Percentiles rank a stretch among this genome's conserved stretches.
phyloP scores from a whole-genome alignment of 2,329 filamentous ascomycete species.

The Nemania serpens region DNA sequence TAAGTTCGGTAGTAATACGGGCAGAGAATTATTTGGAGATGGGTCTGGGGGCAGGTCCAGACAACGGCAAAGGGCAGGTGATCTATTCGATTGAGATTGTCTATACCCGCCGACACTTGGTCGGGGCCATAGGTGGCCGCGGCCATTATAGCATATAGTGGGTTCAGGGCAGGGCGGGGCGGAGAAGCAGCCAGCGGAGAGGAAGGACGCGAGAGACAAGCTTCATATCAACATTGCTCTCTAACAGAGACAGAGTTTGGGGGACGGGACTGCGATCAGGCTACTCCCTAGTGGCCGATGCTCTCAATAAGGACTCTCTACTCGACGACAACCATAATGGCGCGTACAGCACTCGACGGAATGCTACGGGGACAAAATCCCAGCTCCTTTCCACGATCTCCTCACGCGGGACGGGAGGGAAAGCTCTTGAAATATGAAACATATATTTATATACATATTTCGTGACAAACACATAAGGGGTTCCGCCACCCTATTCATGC shows the following conservation, averaged over 20 bases:
- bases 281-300: neutral
- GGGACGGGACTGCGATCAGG: neutral
- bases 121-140: neutral
- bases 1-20: constrained; percentile 63
- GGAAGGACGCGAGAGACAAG: neutral
- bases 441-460: neutral
- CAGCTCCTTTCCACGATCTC: too few relatives aligned
- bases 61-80: constrained; percentile 70
- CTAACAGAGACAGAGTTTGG: neutral
- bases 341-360: too few relatives aligned
- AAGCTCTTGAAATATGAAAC: neutral
- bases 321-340: neutral
- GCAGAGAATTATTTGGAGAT: constrained; percentile 72
- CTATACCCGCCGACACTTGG: neutral
- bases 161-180: neutral
- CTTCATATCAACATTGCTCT: neutral
- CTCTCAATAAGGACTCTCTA: neutral
- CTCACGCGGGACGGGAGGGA: neutral
- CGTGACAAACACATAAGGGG: neutral
- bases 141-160: neutral
- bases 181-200: too few relatives aligned
- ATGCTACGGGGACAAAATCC: too few relatives aligned
- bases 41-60: constrained; percentile 61
- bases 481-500: neutral
- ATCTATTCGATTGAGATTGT: constrained; percentile 66